phyloP scores from a whole-genome alignment of 1,284 basidiomycete species.

The Mycosarcoma maydis region DNA sequence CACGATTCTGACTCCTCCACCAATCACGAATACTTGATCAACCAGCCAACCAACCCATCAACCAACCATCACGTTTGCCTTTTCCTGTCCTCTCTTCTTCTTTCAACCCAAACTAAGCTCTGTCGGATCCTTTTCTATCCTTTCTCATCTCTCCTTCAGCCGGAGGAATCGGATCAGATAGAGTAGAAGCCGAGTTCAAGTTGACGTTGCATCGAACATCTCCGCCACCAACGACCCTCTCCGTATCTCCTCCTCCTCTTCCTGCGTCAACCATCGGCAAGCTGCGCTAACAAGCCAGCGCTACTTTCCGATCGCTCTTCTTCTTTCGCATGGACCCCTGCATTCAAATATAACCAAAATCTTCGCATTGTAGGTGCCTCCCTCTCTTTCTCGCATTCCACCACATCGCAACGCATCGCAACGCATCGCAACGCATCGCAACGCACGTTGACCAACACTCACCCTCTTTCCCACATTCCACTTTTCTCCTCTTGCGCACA shows the following conservation, averaged over 20 bases:
- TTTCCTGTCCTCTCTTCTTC: constrained; percentile 4
- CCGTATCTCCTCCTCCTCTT: background rate
- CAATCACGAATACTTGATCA: too few species aligned
- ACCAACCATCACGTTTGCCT: background rate
- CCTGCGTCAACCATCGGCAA: constrained; percentile 30
- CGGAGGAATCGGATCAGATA: constrained; percentile 11
- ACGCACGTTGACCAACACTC: constrained; percentile 2
- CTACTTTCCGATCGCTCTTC: constrained; percentile 19
- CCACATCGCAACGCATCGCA: too few species aligned
- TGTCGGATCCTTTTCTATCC: constrained; percentile 26
- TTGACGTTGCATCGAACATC: constrained; percentile 22
- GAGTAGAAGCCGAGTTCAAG: constrained; percentile 22
- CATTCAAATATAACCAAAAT: constrained; percentile 22
- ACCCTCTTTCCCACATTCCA: background rate
- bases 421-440: too few species aligned
- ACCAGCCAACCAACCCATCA: constrained; percentile 6
- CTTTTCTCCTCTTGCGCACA: background rate
- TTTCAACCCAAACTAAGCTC: constrained; percentile 12
- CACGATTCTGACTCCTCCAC: background rate
- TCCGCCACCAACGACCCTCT: constrained; percentile 1
- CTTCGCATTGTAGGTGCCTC: constrained; percentile 30
- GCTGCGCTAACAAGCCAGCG: constrained; percentile 5
- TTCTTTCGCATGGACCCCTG: constrained; percentile 28
- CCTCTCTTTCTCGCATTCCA: background rate
- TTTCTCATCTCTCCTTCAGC: background rate